Percentiles rank a stretch among this genome's conserved stretches.
These are phyloP conservation scores for Harringtonia aguacate DNA, from an alignment of 2,329 filamentous ascomycete species.

Conservation along the genomic window DNA sequence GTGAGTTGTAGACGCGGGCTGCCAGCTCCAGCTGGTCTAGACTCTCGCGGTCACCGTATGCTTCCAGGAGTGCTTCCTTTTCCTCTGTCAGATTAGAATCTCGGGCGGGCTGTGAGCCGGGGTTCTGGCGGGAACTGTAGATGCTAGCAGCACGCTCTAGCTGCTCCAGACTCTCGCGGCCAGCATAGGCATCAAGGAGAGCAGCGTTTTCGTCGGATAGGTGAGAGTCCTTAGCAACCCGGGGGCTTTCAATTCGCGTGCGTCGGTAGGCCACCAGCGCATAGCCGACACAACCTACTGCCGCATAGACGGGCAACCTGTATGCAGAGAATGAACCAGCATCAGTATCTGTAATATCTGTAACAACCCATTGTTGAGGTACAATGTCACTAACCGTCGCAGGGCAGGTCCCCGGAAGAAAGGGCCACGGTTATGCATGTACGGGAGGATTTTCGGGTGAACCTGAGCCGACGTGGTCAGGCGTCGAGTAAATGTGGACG, in stretches of 20 bases:
- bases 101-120: neutral
- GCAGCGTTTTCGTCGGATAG: constrained; percentile 5
- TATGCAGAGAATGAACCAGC: neutral
- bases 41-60: constrained; percentile 20
- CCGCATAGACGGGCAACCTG: constrained; percentile 7
- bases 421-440: constrained; percentile 15
- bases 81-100: constrained; percentile 1
- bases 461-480: constrained; percentile 17
- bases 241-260: neutral
- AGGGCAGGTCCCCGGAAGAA: neutral
- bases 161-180: constrained; percentile 17
- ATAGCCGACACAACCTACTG: constrained; percentile 6
- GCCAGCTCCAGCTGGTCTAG: constrained; percentile 20
- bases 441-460: constrained; percentile 20
- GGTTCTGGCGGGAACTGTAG: neutral
- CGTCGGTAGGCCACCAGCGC: constrained; percentile 3
- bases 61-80: constrained; percentile 14
- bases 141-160: too few species aligned
- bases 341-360: neutral
- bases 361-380: too few species aligned
- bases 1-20: constrained; percentile 17
- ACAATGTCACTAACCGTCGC: constrained; percentile 3
- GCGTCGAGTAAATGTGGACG: constrained; percentile 2
- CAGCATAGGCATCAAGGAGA: constrained; percentile 20
- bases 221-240: neutral